A percentile compares a stretch with the other conserved stretches of the same genome.
Evolutionary conservation across 2,329 filamentous ascomycete species (phyloP).

Genomic region (Teratosphaeriaceae sp.): DNA sequence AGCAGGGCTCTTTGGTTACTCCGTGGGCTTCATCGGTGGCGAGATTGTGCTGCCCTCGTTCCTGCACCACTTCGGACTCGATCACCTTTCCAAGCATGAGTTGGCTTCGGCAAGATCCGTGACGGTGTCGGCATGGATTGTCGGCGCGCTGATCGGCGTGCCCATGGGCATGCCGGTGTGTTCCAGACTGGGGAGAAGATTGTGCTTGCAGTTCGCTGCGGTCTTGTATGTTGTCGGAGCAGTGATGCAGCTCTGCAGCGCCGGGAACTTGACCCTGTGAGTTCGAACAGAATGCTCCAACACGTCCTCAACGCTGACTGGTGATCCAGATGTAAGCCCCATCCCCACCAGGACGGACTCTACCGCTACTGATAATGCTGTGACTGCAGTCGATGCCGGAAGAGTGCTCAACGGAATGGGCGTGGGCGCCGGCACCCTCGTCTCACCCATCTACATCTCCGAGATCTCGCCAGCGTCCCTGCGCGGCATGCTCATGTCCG

Average conservation of each 20-base stretch:
- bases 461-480: conserved; percentile 9
- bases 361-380: too few relatives aligned
- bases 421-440: conserved; percentile 11
- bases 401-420: conserved; percentile 9
- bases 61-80: conserved; percentile 17
- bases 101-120: conserved; percentile 7
- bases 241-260: conserved; percentile 5
- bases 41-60: conserved; percentile 21
- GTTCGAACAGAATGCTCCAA: neutral
- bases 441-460: conserved; percentile 12
- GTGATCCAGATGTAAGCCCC: neutral
- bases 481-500: conserved; percentile 10
- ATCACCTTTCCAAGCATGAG: conserved; percentile 6
- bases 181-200: conserved; percentile 5
- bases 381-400: conserved; percentile 5
- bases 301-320: neutral
- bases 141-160: conserved; percentile 14
- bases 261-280: conserved; percentile 2
- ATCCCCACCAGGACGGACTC: too few relatives aligned
- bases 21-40: conserved; percentile 22
- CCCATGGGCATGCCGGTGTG: conserved; percentile 10
- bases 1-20: conserved; percentile 19
- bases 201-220: conserved; percentile 9
- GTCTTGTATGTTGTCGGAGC: conserved; percentile 9
- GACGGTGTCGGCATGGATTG: conserved; percentile 9